These are phyloP conservation scores for Solanum raphanifolium DNA, from an alignment of 257 asterid genomes.

Conservation along the genomic window DNA sequence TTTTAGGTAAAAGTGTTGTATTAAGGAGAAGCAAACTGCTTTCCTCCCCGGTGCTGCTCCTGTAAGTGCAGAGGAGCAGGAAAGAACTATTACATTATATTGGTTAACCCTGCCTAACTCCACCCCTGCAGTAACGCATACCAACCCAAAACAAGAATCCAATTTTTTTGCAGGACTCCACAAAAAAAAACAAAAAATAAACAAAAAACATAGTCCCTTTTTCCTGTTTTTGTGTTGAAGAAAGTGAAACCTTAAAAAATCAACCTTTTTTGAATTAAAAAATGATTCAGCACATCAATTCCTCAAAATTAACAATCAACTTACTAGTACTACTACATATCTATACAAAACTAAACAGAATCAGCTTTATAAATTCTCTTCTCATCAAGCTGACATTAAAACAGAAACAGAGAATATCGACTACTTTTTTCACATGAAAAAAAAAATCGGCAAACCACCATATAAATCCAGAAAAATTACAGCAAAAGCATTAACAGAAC, in stretches of 20 bases:
- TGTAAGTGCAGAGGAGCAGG: neutral
- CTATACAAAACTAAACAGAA: neutral
- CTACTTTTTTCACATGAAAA: neutral
- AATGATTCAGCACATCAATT: neutral
- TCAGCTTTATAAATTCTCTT: neutral
- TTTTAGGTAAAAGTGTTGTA: neutral
- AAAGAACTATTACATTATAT: neutral
- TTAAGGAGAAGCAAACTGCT: neutral
- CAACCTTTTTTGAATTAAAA: neutral
- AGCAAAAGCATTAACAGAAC: neutral
- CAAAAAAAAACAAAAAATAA: neutral
- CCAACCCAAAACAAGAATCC: neutral
- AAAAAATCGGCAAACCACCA: neutral
- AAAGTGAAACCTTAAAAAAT: neutral
- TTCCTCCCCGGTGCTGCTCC: neutral
- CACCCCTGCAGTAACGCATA: neutral
- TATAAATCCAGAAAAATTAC: neutral
- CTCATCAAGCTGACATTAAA: neutral
- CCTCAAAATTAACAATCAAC: neutral
- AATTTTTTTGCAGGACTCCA: neutral
- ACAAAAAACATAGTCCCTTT: neutral
- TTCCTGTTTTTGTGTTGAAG: neutral
- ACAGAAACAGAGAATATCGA: neutral
- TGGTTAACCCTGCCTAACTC: neutral
- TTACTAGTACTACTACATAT: neutral